These are phyloP conservation scores for Fusarium vanettenii DNA, from an alignment of 2,329 filamentous ascomycete genomes.

Conservation along the genomic window DNA sequence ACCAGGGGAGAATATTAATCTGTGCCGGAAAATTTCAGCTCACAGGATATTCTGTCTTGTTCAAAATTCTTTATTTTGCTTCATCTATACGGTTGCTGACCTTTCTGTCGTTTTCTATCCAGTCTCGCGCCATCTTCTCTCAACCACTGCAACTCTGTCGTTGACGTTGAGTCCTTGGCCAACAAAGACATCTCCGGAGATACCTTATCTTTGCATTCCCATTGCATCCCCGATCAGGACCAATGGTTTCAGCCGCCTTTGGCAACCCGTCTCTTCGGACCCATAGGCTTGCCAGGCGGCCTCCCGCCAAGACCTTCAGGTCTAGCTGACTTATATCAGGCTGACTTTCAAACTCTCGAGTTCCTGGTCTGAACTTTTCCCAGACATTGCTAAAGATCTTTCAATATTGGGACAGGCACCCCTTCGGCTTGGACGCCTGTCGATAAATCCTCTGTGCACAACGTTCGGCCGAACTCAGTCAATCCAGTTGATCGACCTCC, in stretches of 20 bases:
- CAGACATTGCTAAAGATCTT: not conserved
- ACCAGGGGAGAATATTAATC: not conserved
- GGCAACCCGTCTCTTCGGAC: conserved; percentile 13
- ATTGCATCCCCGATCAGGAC: conserved; percentile 6
- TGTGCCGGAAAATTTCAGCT: not conserved
- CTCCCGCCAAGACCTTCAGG: conserved; percentile 12
- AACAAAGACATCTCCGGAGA: not conserved
- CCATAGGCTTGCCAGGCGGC: conserved; percentile 4
- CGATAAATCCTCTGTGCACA: not conserved
- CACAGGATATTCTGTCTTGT: not conserved
- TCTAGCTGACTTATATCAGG: not conserved
- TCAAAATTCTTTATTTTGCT: not conserved
- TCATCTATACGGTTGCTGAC: not conserved
- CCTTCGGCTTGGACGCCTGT: not conserved
- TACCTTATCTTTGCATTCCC: not conserved
- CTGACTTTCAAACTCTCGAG: not conserved
- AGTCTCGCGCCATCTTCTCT: not conserved
- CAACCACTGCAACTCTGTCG: not conserved
- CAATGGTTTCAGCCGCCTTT: not conserved
- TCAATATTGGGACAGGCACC: not conserved
- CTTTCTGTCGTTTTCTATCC: not conserved
- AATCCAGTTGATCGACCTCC: not conserved
- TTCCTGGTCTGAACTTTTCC: not conserved
- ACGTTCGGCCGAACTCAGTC: not conserved
- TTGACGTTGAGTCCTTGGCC: not conserved